A percentile compares a stretch with the other conserved stretches of the same genome.
These are phyloP conservation scores for Pestalotiopsis sp. DNA, from an alignment of 2,329 filamentous ascomycete genomes.

Conservation along the genomic window DNA sequence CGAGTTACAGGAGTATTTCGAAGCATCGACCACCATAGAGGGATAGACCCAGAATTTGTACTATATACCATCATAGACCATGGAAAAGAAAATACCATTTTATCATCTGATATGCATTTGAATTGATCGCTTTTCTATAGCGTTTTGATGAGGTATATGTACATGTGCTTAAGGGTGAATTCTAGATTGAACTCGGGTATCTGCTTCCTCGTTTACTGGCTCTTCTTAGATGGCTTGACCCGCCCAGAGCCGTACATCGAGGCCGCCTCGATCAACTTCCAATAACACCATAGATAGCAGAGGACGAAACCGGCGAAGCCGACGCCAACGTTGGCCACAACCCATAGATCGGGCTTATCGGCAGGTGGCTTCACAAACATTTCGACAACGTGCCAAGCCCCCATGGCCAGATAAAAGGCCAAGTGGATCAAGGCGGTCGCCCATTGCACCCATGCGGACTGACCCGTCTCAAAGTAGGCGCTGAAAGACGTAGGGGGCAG, in stretches of 20 bases:
- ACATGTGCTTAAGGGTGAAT: background rate
- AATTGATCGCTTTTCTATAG: background rate
- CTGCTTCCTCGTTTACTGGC: background rate
- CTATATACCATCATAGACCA: background rate
- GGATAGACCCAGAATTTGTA: background rate
- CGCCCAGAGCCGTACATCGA: constrained; percentile 40
- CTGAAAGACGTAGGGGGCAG: constrained; percentile 76
- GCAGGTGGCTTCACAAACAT: constrained; percentile 67
- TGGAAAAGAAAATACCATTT: background rate
- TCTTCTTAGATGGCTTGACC: constrained; percentile 2
- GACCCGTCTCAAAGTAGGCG: constrained; percentile 62
- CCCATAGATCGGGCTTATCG: constrained; percentile 90
- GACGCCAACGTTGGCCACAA: constrained; percentile 85
- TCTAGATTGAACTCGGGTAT: background rate
- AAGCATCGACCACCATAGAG: background rate
- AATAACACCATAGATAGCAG: constrained; percentile 91
- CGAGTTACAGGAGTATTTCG: background rate
- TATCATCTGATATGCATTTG: background rate
- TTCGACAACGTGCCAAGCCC: constrained; percentile 79
- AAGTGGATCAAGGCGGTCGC: constrained; percentile 71
- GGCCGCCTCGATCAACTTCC: constrained; percentile 65
- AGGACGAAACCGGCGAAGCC: constrained; percentile 83
- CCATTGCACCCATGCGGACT: constrained; percentile 50
- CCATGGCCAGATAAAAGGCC: constrained; percentile 76
- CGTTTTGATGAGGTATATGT: background rate